Evolutionary conservation across 345 rosid species (phyloP).

Genomic region (Boechera stricta): DNA sequence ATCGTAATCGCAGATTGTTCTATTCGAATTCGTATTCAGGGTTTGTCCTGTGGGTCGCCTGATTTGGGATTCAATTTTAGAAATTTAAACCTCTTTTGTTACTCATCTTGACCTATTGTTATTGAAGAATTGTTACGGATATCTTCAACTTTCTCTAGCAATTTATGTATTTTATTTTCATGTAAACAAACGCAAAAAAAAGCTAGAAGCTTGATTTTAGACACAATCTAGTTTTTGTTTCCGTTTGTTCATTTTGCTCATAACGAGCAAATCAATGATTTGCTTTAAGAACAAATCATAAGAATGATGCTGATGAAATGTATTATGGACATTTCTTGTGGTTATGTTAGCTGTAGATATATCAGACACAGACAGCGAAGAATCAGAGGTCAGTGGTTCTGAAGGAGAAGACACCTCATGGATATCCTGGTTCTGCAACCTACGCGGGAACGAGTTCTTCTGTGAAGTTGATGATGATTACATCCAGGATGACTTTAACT

Average conservation of each 20-base stretch:
- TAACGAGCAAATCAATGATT: background rate
- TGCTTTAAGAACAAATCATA: background rate
- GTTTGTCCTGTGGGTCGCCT: background rate
- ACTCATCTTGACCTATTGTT: background rate
- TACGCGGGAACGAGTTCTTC: slow-evolving; percentile 96
- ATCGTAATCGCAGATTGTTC: background rate
- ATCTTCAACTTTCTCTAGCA: too few species aligned
- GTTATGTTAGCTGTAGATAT: slow-evolving; percentile 54
- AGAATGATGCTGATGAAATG: slow-evolving; percentile 21
- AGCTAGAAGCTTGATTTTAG: slow-evolving; percentile 21
- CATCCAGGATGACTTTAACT: slow-evolving; percentile 96
- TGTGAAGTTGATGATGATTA: slow-evolving; percentile 99
- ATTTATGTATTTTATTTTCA: too few species aligned
- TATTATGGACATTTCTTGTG: slow-evolving; percentile 13
- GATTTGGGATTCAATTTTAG: slow-evolving; percentile 10
- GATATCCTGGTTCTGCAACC: slow-evolving; percentile 96
- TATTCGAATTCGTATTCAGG: slow-evolving; percentile 19
- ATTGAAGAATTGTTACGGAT: too few species aligned
- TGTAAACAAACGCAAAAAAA: background rate
- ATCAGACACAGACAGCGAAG: slow-evolving; percentile 94
- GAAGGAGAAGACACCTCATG: slow-evolving; percentile 98
- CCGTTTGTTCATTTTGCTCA: background rate
- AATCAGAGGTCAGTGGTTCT: slow-evolving; percentile 95
- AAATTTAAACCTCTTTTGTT: slow-evolving; percentile 7
- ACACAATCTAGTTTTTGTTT: background rate